A percentile compares a stretch with the other conserved stretches of the same genome.
These are phyloP conservation scores for Phoma sp. DNA, from an alignment of 2,329 filamentous ascomycete species.

Conservation along the genomic window DNA sequence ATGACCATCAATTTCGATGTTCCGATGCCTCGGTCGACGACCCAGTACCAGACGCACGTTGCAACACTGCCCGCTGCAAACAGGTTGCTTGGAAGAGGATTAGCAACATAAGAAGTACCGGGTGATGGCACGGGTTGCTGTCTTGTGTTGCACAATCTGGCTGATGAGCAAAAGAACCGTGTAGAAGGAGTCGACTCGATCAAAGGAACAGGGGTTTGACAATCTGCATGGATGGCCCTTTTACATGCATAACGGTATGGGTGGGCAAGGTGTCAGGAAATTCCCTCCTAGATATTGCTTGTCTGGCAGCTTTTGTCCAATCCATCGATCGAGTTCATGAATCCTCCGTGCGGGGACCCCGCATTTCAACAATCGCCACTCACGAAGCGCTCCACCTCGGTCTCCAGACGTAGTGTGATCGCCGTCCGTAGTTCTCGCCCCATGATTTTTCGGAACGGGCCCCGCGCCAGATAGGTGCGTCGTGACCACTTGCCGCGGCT, in stretches of 20 bases:
- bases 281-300: not conserved
- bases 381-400: slow-evolving; percentile 2
- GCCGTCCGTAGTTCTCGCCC: slow-evolving; percentile 5
- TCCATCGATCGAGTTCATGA: not conserved
- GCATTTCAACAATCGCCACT: slow-evolving; percentile 7
- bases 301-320: not conserved
- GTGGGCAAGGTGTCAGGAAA: not conserved
- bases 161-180: not conserved
- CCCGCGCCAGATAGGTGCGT: slow-evolving; percentile 2
- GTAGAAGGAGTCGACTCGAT: not conserved
- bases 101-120: not conserved
- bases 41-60: not conserved
- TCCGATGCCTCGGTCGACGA: not conserved
- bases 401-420: not conserved
- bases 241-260: not conserved
- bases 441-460: not conserved
- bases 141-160: not conserved
- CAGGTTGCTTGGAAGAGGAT: not conserved
- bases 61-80: not conserved
- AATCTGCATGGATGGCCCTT: not conserved
- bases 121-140: not conserved
- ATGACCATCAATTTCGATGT: not conserved
- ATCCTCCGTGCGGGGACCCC: slow-evolving; percentile 10
- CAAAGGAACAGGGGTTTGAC: not conserved
- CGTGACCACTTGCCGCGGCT: slow-evolving; percentile 14